phyloP scores from a whole-genome alignment of 1,139 yeast species.

The Pichia sp. region DNA sequence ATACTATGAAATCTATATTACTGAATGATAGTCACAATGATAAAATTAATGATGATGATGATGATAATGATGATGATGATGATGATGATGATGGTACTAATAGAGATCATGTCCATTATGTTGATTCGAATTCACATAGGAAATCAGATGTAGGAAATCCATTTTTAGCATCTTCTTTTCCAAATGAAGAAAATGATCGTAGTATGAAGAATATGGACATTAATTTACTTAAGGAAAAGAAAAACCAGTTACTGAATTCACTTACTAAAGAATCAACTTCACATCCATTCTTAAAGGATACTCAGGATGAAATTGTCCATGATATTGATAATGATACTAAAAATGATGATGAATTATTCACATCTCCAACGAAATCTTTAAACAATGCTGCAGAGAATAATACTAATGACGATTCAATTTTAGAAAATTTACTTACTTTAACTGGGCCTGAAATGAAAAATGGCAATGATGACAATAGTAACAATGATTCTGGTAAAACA shows the following conservation, averaged over 20 bases:
- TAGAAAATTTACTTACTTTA: constrained; percentile 14
- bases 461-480: not conserved
- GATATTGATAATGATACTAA: not conserved
- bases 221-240: constrained; percentile 24
- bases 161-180: constrained; percentile 14
- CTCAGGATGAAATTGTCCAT: not conserved
- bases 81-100: not conserved
- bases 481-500: not conserved
- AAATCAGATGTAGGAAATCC: constrained; percentile 18
- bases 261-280: constrained; percentile 21
- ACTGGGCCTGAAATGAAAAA: not conserved
- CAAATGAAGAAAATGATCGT: not conserved
- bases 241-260: constrained; percentile 27
- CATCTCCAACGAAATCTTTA: constrained; percentile 3
- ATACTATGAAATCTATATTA: constrained; percentile 24
- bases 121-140: constrained; percentile 3
- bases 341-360: constrained; percentile 5
- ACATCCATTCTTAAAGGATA: constrained; percentile 8
- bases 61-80: constrained; percentile 1
- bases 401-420: constrained; percentile 15
- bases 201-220: constrained; percentile 13
- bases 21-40: constrained; percentile 11
- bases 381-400: not conserved
- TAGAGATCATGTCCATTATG: constrained; percentile 12
- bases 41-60: not conserved